Percentiles rank a stretch among this genome's conserved stretches.
These are phyloP conservation scores for Syzygium syzygioides DNA, from an alignment of 441 rosid genomes.

Conservation along the genomic window DNA sequence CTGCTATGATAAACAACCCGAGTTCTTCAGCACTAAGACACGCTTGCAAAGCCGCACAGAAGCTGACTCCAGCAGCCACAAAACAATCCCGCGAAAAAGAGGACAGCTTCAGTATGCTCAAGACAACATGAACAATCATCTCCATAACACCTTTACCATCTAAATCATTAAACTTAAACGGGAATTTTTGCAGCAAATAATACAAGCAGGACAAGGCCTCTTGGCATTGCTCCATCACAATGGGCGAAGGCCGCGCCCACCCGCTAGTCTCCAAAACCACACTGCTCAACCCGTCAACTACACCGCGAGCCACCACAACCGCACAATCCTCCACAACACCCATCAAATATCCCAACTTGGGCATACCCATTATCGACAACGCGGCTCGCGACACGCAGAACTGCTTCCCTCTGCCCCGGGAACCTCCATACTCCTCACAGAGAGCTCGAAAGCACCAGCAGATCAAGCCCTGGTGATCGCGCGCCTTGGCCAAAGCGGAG, in stretches of 20 bases:
- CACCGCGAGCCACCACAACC: slow-evolving; percentile 63
- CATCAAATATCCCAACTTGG: slow-evolving; percentile 71
- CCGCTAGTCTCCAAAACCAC: slow-evolving; percentile 53
- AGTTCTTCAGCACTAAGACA: slow-evolving; percentile 68
- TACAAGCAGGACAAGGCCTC: slow-evolving; percentile 90
- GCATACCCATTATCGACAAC: slow-evolving; percentile 87
- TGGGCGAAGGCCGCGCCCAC: slow-evolving; percentile 80
- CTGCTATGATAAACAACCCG: slow-evolving; percentile 61
- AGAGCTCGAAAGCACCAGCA: slow-evolving; percentile 51
- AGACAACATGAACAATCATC: slow-evolving; percentile 46
- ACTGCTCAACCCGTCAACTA: slow-evolving; percentile 59
- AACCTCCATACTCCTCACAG: slow-evolving; percentile 52
- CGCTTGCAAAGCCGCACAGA: slow-evolving; percentile 79
- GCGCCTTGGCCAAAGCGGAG: slow-evolving; percentile 58
- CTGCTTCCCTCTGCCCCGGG: slow-evolving; percentile 32
- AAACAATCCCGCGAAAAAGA: slow-evolving; percentile 87
- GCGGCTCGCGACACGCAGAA: slow-evolving; percentile 84
- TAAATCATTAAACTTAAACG: slow-evolving; percentile 36
- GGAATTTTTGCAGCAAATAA: slow-evolving; percentile 89
- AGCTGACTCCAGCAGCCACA: slow-evolving; percentile 93
- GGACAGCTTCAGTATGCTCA: slow-evolving; percentile 52
- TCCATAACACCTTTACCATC: slow-evolving; percentile 36
- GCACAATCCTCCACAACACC: slow-evolving; percentile 73
- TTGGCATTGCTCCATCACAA: slow-evolving; percentile 94
- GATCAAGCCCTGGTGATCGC: slow-evolving; percentile 40